A percentile compares a stretch with the other conserved stretches of the same genome.
phyloP scores from a whole-genome alignment of 805 yeast species.

The Pichia scutulata region DNA sequence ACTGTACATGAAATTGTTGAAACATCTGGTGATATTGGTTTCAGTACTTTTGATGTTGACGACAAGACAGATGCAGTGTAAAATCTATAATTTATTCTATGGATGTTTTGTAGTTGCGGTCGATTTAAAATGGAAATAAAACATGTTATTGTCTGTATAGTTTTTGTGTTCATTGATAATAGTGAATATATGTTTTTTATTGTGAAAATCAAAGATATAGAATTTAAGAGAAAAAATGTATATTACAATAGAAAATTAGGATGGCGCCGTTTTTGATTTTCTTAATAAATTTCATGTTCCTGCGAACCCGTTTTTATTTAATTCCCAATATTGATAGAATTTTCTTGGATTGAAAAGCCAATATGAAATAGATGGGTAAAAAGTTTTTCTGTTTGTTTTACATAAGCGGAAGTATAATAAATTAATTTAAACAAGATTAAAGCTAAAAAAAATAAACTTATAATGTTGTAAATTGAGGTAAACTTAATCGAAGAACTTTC shows the following conservation, averaged over 20 bases:
- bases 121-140: neutral
- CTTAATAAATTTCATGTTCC: neutral
- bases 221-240: too few species aligned
- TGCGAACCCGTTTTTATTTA: neutral
- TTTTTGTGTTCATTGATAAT: neutral
- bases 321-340: too few species aligned
- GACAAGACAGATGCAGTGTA: neutral
- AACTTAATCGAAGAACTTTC: constrained; percentile 80
- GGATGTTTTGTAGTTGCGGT: neutral
- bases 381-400: neutral
- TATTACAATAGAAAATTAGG: neutral
- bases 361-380: too few species aligned
- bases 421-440: neutral
- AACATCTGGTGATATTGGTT: constrained; percentile 42
- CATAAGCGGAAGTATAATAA: neutral
- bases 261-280: neutral
- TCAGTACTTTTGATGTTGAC: constrained; percentile 20
- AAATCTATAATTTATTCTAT: neutral
- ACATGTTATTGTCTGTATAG: too few species aligned
- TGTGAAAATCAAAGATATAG: too few species aligned
- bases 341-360: too few species aligned
- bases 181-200: neutral
- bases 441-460: neutral
- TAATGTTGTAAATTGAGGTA: neutral
- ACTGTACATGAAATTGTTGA: constrained; percentile 70